Percentiles rank a stretch among this genome's conserved stretches.
Evolutionary conservation across 2,329 filamentous ascomycete species (phyloP).

Genomic region (Scopulariopsis brevicaulis): DNA sequence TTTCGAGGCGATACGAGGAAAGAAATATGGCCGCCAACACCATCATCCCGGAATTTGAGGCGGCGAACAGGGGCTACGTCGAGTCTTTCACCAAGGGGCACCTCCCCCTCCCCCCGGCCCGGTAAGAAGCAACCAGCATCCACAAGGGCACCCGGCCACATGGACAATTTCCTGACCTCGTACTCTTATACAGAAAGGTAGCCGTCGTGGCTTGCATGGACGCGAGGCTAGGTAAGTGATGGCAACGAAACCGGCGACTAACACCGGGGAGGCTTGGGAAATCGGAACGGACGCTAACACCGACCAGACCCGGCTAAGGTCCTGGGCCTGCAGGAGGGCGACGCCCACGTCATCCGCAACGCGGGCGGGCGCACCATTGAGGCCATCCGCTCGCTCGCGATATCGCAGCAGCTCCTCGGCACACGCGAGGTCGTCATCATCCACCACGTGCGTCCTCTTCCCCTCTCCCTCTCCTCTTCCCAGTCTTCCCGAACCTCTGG

Average conservation of each 20-base stretch:
- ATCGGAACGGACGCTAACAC: background rate
- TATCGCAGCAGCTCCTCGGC: constrained; percentile 55
- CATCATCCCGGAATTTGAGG: constrained; percentile 14
- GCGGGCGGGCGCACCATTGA: constrained; percentile 45
- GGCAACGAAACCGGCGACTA: background rate
- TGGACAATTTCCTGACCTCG: background rate
- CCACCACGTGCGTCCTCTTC: constrained; percentile 56
- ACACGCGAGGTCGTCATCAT: constrained; percentile 53
- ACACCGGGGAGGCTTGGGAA: background rate
- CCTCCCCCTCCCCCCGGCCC: constrained; percentile 56
- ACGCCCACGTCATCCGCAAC: constrained; percentile 68
- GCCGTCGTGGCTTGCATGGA: constrained; percentile 67
- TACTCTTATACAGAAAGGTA: constrained; percentile 16
- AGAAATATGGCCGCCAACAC: constrained; percentile 4
- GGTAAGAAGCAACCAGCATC: constrained; percentile 27
- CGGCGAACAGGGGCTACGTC: constrained; percentile 38
- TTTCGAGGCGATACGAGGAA: background rate
- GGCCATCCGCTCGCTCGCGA: constrained; percentile 50
- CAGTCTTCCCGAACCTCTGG: constrained; percentile 24
- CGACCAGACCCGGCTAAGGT: constrained; percentile 50
- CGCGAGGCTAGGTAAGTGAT: constrained; percentile 32
- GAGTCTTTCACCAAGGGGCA: constrained; percentile 57
- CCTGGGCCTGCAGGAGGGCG: constrained; percentile 60
- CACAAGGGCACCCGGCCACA: constrained; percentile 25
- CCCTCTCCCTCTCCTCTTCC: constrained; percentile 57